Percentiles rank a stretch among this genome's conserved stretches.
phyloP scores from a whole-genome alignment of 768 basidiomycete genomes.

The Tulasnella sp. region DNA sequence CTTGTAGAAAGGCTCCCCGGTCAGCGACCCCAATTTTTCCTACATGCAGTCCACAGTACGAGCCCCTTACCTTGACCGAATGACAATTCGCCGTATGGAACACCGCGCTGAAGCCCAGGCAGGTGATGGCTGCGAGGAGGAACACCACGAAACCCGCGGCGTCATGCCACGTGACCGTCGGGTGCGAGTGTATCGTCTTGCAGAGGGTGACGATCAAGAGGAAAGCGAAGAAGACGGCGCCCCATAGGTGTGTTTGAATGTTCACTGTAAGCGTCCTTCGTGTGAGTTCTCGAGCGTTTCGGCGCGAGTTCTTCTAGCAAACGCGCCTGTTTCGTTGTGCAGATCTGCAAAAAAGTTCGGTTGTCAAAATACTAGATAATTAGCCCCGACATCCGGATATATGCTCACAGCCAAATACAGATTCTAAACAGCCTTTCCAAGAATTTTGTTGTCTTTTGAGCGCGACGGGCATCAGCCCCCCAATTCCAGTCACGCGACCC shows the following conservation, averaged over 20 bases:
- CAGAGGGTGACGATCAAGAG: conserved; percentile 59
- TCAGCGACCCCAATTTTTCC: not conserved
- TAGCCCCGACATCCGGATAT: conserved; percentile 27
- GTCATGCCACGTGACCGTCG: conserved; percentile 64
- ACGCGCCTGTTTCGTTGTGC: conserved; percentile 72
- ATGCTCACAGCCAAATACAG: conserved; percentile 68
- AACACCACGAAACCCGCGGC: conserved; percentile 64
- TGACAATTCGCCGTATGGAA: conserved; percentile 78
- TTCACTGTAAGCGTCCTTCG: conserved; percentile 59
- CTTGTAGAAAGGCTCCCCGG: conserved; percentile 44
- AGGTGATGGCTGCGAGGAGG: conserved; percentile 70
- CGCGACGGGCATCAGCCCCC: conserved; percentile 32
- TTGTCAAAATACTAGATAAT: not conserved
- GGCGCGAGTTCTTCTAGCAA: not conserved
- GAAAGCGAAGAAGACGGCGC: conserved; percentile 62
- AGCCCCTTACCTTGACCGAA: conserved; percentile 59
- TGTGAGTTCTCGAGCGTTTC: conserved; percentile 25
- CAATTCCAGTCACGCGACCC: conserved; percentile 9
- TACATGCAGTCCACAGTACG: not conserved
- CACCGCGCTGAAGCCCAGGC: conserved; percentile 68
- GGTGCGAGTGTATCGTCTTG: conserved; percentile 56
- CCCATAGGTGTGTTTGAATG: conserved; percentile 81
- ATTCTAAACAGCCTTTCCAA: conserved; percentile 61
- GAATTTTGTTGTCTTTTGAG: conserved; percentile 60
- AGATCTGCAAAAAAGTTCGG: conserved; percentile 52